These are phyloP conservation scores for Comarum palustre DNA, from an alignment of 306 rosid species.

Conservation along the genomic window DNA sequence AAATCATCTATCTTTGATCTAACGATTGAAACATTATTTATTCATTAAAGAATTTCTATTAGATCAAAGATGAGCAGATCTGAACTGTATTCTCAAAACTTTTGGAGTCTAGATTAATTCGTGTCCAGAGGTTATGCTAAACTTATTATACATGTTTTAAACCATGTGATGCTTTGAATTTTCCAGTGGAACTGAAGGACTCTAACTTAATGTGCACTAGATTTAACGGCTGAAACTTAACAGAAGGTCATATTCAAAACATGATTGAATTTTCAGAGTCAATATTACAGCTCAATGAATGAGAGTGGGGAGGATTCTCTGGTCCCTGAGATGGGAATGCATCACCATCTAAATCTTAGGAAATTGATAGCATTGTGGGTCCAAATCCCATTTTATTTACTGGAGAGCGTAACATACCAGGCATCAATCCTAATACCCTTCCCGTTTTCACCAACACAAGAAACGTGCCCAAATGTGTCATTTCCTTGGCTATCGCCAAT, in stretches of 20 bases:
- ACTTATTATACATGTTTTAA: no score
- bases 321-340: slow-evolving; percentile 4
- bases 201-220: background rate
- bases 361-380: slow-evolving; percentile 6
- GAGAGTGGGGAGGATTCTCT: background rate
- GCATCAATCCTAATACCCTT: background rate
- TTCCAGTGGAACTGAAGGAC: background rate
- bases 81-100: no score
- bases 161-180: background rate
- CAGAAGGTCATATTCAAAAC: background rate
- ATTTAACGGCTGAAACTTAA: background rate
- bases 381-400: background rate
- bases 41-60: no score
- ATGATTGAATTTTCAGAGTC: background rate
- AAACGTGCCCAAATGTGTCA: background rate
- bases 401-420: background rate
- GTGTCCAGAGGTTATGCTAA: background rate
- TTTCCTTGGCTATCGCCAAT: no score
- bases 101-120: no score
- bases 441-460: background rate
- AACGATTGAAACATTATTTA: no score
- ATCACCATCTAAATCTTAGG: slow-evolving; percentile 16
- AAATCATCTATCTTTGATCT: no score
- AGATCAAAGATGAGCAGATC: no score
- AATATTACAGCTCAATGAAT: background rate